Evolutionary conservation across 202 grass and related monocot genomes (phyloP).

Genomic region (Digitaria exilis): DNA sequence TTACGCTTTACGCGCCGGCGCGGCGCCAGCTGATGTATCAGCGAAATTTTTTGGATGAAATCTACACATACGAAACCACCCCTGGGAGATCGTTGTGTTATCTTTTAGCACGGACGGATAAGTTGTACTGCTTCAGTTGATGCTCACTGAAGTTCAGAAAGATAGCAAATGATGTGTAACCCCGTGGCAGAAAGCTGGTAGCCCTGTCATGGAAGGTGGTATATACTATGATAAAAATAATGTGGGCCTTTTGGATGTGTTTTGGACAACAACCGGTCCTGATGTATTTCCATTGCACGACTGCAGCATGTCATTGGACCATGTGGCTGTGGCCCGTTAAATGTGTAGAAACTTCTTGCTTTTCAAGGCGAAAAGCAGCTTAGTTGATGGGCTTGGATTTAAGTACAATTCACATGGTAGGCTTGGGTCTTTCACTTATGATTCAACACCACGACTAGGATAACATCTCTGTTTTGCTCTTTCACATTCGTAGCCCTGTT

Average conservation of each 20-base stretch:
- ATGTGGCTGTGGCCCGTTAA: conserved; percentile 34
- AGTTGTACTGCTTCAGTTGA: neutral
- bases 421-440: neutral
- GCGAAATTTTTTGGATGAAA: neutral
- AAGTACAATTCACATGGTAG: conserved; percentile 31
- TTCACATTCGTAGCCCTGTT: neutral
- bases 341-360: conserved; percentile 45
- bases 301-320: conserved; percentile 32
- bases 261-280: neutral
- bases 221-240: neutral
- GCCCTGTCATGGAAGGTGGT: conserved; percentile 27
- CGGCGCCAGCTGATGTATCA: no score
- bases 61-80: neutral
- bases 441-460: neutral
- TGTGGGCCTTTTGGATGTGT: conserved; percentile 23
- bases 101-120: neutral
- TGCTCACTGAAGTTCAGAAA: conserved; percentile 10
- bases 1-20: neutral
- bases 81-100: neutral
- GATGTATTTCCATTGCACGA: conserved; percentile 31
- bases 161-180: neutral
- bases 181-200: conserved; percentile 21
- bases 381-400: conserved; percentile 16
- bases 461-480: neutral
- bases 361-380: conserved; percentile 36